These are phyloP conservation scores for Thielaviopsis punctulata DNA, from an alignment of 2,329 filamentous ascomycete genomes.

Conservation along the genomic window DNA sequence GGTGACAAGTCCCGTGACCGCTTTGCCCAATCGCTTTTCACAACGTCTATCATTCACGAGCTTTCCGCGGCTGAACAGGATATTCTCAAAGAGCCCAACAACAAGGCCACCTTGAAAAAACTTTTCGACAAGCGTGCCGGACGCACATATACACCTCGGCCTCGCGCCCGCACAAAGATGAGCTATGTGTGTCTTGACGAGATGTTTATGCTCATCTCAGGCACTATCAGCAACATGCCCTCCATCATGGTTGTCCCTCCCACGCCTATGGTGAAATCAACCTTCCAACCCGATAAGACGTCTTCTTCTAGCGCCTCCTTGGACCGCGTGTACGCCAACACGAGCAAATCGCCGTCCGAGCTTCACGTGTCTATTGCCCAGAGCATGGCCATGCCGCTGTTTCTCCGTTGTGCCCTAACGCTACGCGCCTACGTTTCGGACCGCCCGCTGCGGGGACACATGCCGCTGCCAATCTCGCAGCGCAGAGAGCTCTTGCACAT, in stretches of 20 bases:
- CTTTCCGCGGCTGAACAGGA: conserved; percentile 28
- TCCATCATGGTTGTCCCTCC: conserved; percentile 26
- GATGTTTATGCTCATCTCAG: conserved; percentile 50
- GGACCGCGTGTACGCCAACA: conserved; percentile 13
- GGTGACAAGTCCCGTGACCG: conserved; percentile 47
- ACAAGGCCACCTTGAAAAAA: conserved; percentile 18
- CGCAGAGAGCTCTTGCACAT: conserved; percentile 62
- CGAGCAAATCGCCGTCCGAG: conserved; percentile 14
- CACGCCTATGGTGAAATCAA: conserved; percentile 22
- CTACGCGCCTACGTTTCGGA: conserved; percentile 79
- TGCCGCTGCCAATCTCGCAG: conserved; percentile 74
- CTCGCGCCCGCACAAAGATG: conserved; percentile 52
- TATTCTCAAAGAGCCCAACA: conserved; percentile 16
- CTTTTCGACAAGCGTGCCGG: conserved; percentile 52
- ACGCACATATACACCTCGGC: conserved; percentile 49
- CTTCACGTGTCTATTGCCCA: conserved; percentile 47
- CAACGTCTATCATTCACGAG: conserved; percentile 62
- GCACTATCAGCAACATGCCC: conserved; percentile 25
- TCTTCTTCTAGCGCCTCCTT: conserved; percentile 13
- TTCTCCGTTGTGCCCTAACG: conserved; percentile 63
- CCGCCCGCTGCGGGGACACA: conserved; percentile 71
- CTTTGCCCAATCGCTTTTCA: conserved; percentile 64
- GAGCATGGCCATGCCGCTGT: conserved; percentile 62
- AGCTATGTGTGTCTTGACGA: conserved; percentile 67
- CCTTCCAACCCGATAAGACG: conserved; percentile 7